Conservation (phyloP, 495 filamentous ascomycete species). For the Lentithecium fluviatile region DNA sequence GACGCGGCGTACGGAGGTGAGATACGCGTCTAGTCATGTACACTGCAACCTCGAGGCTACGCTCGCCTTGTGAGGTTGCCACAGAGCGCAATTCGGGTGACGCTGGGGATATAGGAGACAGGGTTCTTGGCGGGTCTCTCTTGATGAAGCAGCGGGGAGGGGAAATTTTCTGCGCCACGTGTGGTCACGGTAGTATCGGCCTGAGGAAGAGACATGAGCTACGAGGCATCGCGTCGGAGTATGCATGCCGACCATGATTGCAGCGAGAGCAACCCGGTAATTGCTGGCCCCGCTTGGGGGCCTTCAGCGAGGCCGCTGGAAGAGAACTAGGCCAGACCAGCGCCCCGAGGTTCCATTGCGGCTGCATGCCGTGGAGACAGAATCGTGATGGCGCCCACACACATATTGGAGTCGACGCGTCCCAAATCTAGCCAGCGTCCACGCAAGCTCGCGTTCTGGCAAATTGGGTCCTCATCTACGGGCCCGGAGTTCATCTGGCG, state of each 20-base stretch:
- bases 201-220: conserved; percentile 21
- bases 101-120: conserved; percentile 13
- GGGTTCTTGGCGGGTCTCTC: conserved; percentile 22
- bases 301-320: not conserved
- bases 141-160: conserved; percentile 1
- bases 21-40: conserved; percentile 1
- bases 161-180: conserved; percentile 22
- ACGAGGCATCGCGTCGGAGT: not conserved
- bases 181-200: conserved; percentile 25
- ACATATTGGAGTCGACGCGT: conserved; percentile 33
- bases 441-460: conserved; percentile 25
- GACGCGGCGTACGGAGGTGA: conserved; percentile 15
- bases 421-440: conserved; percentile 12
- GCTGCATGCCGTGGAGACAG: conserved; percentile 2
- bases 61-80: conserved; percentile 2
- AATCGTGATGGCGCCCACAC: not conserved
- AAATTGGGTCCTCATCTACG: conserved; percentile 21
- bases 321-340: not conserved
- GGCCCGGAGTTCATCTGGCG: conserved; percentile 23
- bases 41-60: conserved; percentile 19
- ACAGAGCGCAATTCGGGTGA: conserved; percentile 20
- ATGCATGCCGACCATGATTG: conserved; percentile 14
- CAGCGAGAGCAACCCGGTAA: conserved; percentile 14
- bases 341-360: conserved; percentile 20
- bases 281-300: not conserved